Evolutionary conservation across 1,139 yeast species (phyloP), one percentile per base, ranked within the genome.

Genomic region (Hansenula lynferdii): DNA sequence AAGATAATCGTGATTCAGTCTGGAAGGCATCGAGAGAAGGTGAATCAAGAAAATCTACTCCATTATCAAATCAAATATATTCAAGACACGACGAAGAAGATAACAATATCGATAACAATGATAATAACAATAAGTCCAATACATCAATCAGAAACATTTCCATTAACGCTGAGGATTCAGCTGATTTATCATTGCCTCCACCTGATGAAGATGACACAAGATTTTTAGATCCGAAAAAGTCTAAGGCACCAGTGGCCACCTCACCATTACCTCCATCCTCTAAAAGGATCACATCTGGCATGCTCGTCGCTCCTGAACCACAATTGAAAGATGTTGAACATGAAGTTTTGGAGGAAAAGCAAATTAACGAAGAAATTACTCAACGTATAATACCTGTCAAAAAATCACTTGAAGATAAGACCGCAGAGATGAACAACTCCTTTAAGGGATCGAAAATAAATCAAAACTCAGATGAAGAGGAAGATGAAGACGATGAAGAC

Each of bases 241-340:
- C 40, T 10, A 47, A 42, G 11, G 40, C 50, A 5, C 35, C 45
- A 3, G 31, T 45, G 2, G 42, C 41, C 1, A 39, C 42, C 3
- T 45, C 50, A 10, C 48, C 51, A 31, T 39, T 49, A n/a, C 51
- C 51, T 5, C 57, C 64, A 18, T 62, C 68, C 1, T 65, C 71
- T 1, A 60, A 60, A 38, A 67, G 86, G 52, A 78, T 80, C 33
- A 77, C 85, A 1, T 79, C 85, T 0, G 89, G 89, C 1, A 81
- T 80, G 85, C 61, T 82, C 19, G 51, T 61, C 15, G 64, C 62
- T 14, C 70, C 70, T 3, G 69, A 65, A 42, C 69, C 69, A 19
- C 62, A 57, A 42, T 50, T 65, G 38, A 54, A 62, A 16, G 69
- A 64, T 38, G 58, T 64, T 12, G 67, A 62, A 39, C 62, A 58